A percentile compares a stretch with the other conserved stretches of the same genome.
Evolutionary conservation across 2,329 filamentous ascomycete species (phyloP).

Genomic region (Fusarium oligoseptatum): DNA sequence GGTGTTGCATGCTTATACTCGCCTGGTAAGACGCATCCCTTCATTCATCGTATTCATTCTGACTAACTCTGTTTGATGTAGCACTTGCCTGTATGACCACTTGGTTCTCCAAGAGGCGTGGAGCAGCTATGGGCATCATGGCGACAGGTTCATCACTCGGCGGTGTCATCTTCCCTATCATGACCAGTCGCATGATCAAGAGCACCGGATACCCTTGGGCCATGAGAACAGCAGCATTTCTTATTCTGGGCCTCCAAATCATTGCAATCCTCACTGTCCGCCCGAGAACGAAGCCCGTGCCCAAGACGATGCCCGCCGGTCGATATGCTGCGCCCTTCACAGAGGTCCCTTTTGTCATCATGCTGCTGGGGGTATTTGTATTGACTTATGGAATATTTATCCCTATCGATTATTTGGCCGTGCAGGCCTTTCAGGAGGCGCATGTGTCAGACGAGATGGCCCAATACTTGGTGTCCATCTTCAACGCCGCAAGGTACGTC

Average conservation of each 20-base stretch:
- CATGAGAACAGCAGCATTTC: not conserved
- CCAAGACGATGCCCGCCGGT: not conserved
- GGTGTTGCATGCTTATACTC: not conserved
- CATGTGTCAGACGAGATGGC: not conserved
- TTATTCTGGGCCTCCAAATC: not conserved
- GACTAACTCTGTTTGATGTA: too few relatives aligned
- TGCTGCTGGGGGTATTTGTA: not conserved
- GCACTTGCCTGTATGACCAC: not conserved
- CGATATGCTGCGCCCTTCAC: not conserved
- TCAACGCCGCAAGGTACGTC: not conserved
- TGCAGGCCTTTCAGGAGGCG: not conserved
- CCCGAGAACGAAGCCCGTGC: not conserved
- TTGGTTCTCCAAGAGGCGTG: slow-evolving; percentile 10
- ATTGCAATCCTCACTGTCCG: not conserved
- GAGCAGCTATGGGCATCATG: slow-evolving; percentile 12
- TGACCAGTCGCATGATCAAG: slow-evolving; percentile 10
- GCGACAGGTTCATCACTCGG: slow-evolving; percentile 9
- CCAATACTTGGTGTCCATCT: not conserved
- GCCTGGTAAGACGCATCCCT: not conserved
- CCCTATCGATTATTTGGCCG: not conserved
- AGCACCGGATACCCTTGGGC: slow-evolving; percentile 5
- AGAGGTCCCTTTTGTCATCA: not conserved
- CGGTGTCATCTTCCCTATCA: slow-evolving; percentile 21
- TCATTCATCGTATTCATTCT: accelerated
- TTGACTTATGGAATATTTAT: slow-evolving; percentile 7